Conservation (phyloP, 2,329 filamentous ascomycete genomes). For the Colletotrichum sidae region DNA sequence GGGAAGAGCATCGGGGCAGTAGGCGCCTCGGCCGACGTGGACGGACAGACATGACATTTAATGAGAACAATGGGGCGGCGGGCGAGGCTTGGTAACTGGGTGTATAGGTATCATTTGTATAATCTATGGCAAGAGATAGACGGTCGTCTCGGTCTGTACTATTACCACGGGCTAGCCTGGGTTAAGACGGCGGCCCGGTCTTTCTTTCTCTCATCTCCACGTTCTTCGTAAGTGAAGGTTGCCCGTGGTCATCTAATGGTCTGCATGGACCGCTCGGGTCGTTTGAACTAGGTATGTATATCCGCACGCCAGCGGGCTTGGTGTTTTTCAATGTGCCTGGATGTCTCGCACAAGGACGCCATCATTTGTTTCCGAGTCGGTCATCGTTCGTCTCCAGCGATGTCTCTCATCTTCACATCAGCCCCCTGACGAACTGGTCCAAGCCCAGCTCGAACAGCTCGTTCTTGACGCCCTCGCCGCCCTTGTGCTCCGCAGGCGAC, state of each 20-base stretch:
- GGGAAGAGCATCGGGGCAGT: conserved; percentile 69
- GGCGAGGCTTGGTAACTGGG: background rate
- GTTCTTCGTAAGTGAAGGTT: background rate
- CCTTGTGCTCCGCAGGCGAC: conserved; percentile 75
- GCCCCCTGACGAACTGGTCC: conserved; percentile 80
- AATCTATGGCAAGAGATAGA: conserved; percentile 35
- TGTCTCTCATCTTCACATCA: conserved; percentile 58
- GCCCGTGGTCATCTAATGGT: background rate
- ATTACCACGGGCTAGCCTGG: conserved; percentile 16
- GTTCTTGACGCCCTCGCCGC: conserved; percentile 76
- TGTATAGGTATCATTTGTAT: conserved; percentile 35
- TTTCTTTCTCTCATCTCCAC: conserved; percentile 9
- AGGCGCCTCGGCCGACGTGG: conserved; percentile 6
- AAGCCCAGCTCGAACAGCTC: conserved; percentile 78
- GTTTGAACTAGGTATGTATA: too few species aligned
- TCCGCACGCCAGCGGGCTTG: too few species aligned
- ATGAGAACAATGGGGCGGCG: conserved; percentile 25
- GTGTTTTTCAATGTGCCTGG: too few species aligned
- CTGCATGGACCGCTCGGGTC: background rate
- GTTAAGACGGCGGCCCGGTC: conserved; percentile 12
- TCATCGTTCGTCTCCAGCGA: background rate
- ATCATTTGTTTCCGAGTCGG: background rate
- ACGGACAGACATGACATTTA: background rate
- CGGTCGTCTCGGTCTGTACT: conserved; percentile 31
- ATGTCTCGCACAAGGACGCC: too few species aligned